Conservation (phyloP, 2,329 filamentous ascomycete genomes). For the Ophiostoma quercus region DNA sequence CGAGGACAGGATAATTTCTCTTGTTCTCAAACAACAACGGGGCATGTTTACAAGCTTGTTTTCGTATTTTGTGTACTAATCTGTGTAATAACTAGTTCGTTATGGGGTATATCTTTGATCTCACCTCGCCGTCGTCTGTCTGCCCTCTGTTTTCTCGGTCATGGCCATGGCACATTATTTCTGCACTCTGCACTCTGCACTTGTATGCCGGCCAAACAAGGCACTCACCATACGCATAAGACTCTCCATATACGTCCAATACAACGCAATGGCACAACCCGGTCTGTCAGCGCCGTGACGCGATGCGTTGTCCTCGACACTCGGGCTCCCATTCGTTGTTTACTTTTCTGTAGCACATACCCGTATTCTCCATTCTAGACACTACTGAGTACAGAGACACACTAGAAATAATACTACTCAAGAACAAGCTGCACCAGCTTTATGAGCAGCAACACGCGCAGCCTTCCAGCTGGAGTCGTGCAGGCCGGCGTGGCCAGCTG, state of each 20-base stretch:
- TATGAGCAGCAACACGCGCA: conserved; percentile 7
- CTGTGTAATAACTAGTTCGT: not conserved
- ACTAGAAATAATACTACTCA: not conserved
- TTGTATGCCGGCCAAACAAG: not conserved
- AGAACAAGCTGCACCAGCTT: not conserved
- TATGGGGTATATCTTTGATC: not conserved
- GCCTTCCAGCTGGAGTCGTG: conserved; percentile 18
- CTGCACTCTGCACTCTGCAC: not conserved
- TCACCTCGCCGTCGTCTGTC: not conserved
- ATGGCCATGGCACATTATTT: not conserved
- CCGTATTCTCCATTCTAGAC: not conserved
- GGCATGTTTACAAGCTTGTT: conserved; percentile 1
- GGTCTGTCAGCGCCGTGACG: not conserved
- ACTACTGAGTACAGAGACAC: not conserved
- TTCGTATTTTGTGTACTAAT: not conserved
- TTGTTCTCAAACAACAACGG: not conserved
- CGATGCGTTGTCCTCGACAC: conserved; percentile 11
- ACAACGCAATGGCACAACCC: not conserved
- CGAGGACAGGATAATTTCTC: not conserved
- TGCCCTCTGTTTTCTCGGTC: not conserved
- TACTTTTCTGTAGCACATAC: not conserved
- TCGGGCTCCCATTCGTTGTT: conserved; percentile 7
- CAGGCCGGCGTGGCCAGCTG: conserved; percentile 7
- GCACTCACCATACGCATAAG: not conserved
- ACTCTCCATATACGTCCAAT: not conserved